Percentiles rank a stretch among this genome's conserved stretches.
Conservation (phyloP, 257 asterid genomes). For the Nicotiana obtusifolia region DNA sequence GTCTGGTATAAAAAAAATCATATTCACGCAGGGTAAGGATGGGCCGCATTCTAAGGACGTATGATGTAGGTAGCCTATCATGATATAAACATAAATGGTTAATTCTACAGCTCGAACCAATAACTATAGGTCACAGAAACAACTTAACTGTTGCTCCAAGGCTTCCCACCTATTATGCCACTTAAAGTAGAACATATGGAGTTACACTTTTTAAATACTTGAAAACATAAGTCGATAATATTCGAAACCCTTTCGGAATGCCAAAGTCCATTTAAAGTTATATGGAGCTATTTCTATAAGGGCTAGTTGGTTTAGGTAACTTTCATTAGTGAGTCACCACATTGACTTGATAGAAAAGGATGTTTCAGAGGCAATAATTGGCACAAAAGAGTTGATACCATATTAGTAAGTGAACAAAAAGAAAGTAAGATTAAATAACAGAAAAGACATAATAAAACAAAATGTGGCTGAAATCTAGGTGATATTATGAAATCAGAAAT, state of each 20-base stretch:
- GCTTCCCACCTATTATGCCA: neutral
- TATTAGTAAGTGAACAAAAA: neutral
- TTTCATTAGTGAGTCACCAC: neutral
- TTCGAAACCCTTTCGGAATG: neutral
- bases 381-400: neutral
- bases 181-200: neutral
- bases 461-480: neutral
- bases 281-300: neutral
- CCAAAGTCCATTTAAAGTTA: conserved; percentile 3
- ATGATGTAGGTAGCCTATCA: too few relatives aligned
- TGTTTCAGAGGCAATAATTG: neutral
- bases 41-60: too few relatives aligned
- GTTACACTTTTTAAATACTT: neutral
- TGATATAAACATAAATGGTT: too few relatives aligned
- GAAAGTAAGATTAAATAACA: neutral
- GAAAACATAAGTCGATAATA: neutral
- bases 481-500: neutral
- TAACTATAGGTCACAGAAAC: too few relatives aligned
- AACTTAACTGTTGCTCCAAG: too few relatives aligned
- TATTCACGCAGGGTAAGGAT: too few relatives aligned
- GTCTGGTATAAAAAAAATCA: too few relatives aligned
- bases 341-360: neutral
- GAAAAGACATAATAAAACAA: neutral
- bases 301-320: neutral
- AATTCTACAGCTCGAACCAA: too few relatives aligned